These are phyloP conservation scores for Trichosporon ovoides DNA, from an alignment of 1,284 basidiomycete species.

Conservation along the genomic window DNA sequence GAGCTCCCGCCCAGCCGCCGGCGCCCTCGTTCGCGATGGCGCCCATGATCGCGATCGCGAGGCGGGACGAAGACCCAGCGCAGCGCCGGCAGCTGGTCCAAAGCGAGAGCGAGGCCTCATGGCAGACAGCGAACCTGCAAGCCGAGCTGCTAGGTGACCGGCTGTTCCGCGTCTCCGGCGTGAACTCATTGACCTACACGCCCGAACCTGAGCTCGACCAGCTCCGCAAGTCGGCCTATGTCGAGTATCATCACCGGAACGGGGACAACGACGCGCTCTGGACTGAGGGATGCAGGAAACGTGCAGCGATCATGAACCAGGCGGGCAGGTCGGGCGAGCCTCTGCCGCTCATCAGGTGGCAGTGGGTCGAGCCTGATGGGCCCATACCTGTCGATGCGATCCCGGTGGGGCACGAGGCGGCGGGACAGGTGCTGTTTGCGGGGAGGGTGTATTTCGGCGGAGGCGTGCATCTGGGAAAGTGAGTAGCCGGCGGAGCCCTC, in stretches of 20 bases:
- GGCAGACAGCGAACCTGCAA: conserved; percentile 19
- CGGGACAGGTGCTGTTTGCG: conserved; percentile 38
- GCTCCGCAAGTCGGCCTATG: conserved; percentile 30
- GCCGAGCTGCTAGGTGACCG: conserved; percentile 36
- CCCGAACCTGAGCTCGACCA: conserved; percentile 25
- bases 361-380: conserved; percentile 35
- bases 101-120: not conserved
- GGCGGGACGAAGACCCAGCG: not conserved
- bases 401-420: conserved; percentile 40
- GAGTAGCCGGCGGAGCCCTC: conserved; percentile 14
- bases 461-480: conserved; percentile 47
- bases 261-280: conserved; percentile 57
- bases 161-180: conserved; percentile 37
- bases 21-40: not conserved
- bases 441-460: conserved; percentile 41
- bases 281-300: conserved; percentile 59
- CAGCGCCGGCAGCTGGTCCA: not conserved
- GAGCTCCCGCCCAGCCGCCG: conserved; percentile 3
- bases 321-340: conserved; percentile 55
- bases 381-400: conserved; percentile 41
- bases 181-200: conserved; percentile 36
- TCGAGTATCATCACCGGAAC: conserved; percentile 21
- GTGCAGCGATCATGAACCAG: conserved; percentile 52
- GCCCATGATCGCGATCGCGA: not conserved
- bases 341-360: conserved; percentile 40